phyloP scores from a whole-genome alignment of 768 basidiomycete genomes.

The Termitomyces heimii region DNA sequence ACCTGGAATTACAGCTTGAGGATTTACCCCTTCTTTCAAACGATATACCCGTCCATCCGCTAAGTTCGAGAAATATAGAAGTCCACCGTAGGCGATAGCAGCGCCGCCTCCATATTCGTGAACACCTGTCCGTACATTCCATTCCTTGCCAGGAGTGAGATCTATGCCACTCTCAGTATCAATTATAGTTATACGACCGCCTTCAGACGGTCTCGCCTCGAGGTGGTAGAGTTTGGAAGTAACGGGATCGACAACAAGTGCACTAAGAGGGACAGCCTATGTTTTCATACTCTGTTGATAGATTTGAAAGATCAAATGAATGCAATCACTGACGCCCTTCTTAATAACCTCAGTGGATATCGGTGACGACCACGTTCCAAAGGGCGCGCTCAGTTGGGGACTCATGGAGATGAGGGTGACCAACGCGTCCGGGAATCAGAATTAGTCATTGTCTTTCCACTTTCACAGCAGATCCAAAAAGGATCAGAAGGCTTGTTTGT shows the following conservation, averaged over 20 bases:
- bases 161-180: constrained; percentile 43
- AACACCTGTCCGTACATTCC: constrained; percentile 55
- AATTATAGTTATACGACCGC: constrained; percentile 50
- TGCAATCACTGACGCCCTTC: constrained; percentile 24
- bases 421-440: not conserved
- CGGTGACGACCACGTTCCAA: constrained; percentile 58
- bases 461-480: no score
- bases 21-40: constrained; percentile 23
- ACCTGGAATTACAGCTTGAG: constrained; percentile 63
- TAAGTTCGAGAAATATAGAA: constrained; percentile 49
- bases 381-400: constrained; percentile 33
- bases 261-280: constrained; percentile 31
- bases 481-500: no score
- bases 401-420: constrained; percentile 4
- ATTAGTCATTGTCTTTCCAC: not conserved
- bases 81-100: constrained; percentile 38
- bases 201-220: constrained; percentile 52
- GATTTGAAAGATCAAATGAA: not conserved
- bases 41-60: constrained; percentile 44
- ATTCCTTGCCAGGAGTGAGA: constrained; percentile 40
- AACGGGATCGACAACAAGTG: constrained; percentile 48
- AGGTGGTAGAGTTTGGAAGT: constrained; percentile 44
- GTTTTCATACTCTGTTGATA: constrained; percentile 7
- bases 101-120: constrained; percentile 65
- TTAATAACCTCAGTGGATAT: constrained; percentile 49